Evolutionary conservation across 2,329 filamentous ascomycete species (phyloP).

Genomic region (Ophiocordyceps robertsii): DNA sequence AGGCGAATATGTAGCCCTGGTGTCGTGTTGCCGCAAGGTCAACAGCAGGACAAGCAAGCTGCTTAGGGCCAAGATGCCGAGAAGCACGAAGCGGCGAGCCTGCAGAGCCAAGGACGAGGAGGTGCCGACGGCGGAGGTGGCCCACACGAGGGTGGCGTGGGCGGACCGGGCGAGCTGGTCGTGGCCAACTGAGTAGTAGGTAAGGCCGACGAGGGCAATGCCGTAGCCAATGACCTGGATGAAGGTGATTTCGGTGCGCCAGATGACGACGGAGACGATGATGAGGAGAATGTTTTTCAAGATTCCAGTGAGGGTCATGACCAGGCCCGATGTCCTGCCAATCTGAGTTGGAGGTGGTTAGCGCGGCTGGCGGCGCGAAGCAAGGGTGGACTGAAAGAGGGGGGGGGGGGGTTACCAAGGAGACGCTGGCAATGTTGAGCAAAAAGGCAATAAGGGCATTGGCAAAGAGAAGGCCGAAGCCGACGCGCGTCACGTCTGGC

Average conservation of each 20-base stretch:
- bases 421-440: constrained; percentile 75
- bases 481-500: constrained; percentile 51
- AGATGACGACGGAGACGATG: constrained; percentile 61
- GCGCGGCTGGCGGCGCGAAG: constrained; percentile 3
- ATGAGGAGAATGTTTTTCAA: constrained; percentile 82
- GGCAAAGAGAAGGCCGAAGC: constrained; percentile 49
- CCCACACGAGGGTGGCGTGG: constrained; percentile 11
- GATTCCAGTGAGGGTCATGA: constrained; percentile 75
- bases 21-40: constrained; percentile 4
- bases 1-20: neutral
- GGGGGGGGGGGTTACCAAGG: constrained; percentile 47
- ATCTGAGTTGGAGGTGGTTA: constrained; percentile 38
- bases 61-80: constrained; percentile 3
- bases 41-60: constrained; percentile 7
- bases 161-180: constrained; percentile 16
- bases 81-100: constrained; percentile 2
- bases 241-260: constrained; percentile 55
- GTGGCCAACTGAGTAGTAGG: constrained; percentile 33
- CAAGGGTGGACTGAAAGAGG: neutral
- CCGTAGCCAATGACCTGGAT: constrained; percentile 69
- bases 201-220: constrained; percentile 44
- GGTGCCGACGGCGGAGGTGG: constrained; percentile 7
- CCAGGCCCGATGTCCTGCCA: constrained; percentile 74
- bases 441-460: constrained; percentile 72
- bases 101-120: constrained; percentile 6